Percentiles rank a stretch among this genome's conserved stretches.
These are phyloP conservation scores for Cladophialophora exuberans DNA, from an alignment of 2,329 filamentous ascomycete genomes.

Conservation along the genomic window DNA sequence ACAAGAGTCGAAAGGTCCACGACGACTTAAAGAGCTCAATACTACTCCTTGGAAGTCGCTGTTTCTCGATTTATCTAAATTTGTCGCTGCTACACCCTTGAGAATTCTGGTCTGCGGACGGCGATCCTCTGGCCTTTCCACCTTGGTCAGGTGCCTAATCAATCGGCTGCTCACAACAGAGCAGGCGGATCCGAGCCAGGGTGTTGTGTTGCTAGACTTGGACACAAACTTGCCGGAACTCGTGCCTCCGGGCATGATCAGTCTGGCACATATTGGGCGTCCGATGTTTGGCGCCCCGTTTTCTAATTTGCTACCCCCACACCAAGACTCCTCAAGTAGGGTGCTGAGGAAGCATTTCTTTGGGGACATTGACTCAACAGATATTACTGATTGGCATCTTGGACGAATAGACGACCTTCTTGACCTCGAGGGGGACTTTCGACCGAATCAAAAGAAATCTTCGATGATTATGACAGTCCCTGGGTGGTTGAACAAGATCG, in stretches of 20 bases:
- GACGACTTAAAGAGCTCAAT: conserved; percentile 20
- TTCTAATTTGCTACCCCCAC: conserved; percentile 47
- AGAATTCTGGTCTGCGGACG: conserved; percentile 57
- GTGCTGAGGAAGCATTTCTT: conserved; percentile 58
- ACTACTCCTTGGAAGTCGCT: conserved; percentile 16
- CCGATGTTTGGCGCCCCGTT: conserved; percentile 61
- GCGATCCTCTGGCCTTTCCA: conserved; percentile 63
- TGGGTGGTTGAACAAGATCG: conserved; percentile 59
- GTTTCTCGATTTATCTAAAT: neutral
- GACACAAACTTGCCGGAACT: conserved; percentile 65
- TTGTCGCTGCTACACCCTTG: neutral
- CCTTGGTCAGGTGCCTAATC: conserved; percentile 58
- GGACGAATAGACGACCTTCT: conserved; percentile 57
- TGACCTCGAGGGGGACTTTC: conserved; percentile 49
- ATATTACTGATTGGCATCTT: conserved; percentile 61
- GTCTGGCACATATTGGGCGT: conserved; percentile 55
- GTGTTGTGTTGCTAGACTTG: conserved; percentile 60
- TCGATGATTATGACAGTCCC: conserved; percentile 62
- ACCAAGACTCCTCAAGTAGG: conserved; percentile 19
- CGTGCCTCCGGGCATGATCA: conserved; percentile 61
- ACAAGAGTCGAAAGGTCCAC: conserved; percentile 13
- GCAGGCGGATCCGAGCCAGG: conserved; percentile 16
- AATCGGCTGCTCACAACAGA: conserved; percentile 56
- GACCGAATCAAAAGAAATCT: conserved; percentile 45
- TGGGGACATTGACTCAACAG: conserved; percentile 56